These are phyloP conservation scores for Stentor roeselii DNA, from an alignment of 73 alveolate genomes.

Conservation along the genomic window DNA sequence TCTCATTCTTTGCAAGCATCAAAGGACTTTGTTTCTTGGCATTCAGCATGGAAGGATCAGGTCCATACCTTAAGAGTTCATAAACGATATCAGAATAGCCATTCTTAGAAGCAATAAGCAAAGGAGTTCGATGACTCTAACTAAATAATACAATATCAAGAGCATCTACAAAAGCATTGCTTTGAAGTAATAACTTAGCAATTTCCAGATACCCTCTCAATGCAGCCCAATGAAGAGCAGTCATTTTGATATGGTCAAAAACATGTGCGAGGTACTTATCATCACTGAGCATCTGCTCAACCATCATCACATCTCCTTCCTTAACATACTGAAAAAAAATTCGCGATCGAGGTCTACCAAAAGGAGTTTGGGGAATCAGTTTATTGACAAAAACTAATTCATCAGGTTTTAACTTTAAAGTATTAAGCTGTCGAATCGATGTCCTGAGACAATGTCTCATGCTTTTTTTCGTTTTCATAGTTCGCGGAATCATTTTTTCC, in stretches of 20 bases:
- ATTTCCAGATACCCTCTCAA: background rate
- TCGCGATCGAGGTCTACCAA: background rate
- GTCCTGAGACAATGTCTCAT: background rate
- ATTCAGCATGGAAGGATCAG: background rate
- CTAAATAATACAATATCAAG: background rate
- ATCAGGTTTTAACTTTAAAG: background rate
- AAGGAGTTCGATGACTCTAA: background rate
- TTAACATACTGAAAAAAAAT: background rate
- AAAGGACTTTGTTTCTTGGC: background rate
- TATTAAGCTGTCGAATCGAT: background rate
- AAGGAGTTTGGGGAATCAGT: background rate
- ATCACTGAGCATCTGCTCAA: background rate
- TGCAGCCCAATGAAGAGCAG: slow-evolving; percentile 20
- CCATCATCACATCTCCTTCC: background rate
- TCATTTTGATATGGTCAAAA: background rate
- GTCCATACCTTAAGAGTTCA: background rate
- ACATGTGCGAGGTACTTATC: slow-evolving; percentile 21
- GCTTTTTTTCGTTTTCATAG: background rate
- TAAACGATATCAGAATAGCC: background rate
- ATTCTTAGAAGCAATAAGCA: background rate
- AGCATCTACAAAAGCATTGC: background rate
- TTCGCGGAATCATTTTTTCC: background rate
- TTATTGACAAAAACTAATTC: background rate
- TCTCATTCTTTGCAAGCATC: background rate
- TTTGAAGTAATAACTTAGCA: background rate